Conservation (phyloP, 2,329 filamentous ascomycete genomes). For the Exophiala aquamarina region DNA sequence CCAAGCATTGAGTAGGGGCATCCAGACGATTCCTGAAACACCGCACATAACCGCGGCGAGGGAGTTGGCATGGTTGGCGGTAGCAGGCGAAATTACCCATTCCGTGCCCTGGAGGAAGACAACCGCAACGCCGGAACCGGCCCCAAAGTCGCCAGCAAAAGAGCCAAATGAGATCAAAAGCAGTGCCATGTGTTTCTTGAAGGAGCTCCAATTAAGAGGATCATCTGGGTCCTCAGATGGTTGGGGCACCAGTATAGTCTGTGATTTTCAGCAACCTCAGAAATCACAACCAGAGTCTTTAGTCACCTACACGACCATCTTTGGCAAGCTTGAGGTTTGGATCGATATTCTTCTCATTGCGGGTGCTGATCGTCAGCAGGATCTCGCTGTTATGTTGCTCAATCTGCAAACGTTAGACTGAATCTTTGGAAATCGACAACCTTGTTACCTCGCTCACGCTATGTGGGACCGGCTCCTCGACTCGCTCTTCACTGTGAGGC, state of each 20-base stretch:
- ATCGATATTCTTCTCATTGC: no score
- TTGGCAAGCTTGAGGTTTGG: no score
- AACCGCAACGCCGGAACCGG: conserved; percentile 37
- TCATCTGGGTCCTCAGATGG: conserved; percentile 54
- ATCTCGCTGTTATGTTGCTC: no score
- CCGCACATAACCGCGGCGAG: conserved; percentile 29
- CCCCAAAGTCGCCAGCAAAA: conserved; percentile 41
- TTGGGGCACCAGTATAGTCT: conserved; percentile 53
- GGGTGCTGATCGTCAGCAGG: no score
- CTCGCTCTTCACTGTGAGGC: no score
- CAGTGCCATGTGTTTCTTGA: conserved; percentile 36
- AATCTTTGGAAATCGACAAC: no score
- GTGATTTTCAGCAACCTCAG: no score
- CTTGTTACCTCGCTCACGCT: no score
- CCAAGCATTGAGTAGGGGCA: conserved; percentile 40
- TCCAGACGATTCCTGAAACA: conserved; percentile 34
- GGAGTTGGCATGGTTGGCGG: conserved; percentile 41
- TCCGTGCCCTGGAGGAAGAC: conserved; percentile 37
- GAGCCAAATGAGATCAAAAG: conserved; percentile 36
- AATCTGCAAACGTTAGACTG: no score
- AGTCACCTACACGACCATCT: no score
- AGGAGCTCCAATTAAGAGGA: conserved; percentile 50
- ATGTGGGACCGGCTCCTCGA: no score
- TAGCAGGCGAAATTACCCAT: conserved; percentile 37
- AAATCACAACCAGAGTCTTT: no score